Conservation (phyloP, 2,329 filamentous ascomycete genomes). For the Helotiales sp. region DNA sequence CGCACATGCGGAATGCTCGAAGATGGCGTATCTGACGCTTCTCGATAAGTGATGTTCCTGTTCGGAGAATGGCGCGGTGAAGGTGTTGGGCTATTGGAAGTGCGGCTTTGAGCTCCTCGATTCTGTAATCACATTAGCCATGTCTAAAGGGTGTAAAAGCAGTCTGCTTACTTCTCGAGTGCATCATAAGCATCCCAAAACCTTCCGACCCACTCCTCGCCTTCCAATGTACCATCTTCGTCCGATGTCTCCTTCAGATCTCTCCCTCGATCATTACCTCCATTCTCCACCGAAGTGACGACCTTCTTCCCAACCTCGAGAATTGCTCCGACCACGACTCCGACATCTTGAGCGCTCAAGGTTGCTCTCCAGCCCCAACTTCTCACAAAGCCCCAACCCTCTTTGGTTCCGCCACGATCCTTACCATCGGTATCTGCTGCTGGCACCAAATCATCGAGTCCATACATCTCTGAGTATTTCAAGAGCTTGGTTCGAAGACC, state of each 20-base stretch:
- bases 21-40: constrained; percentile 94
- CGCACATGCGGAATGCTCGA: constrained; percentile 88
- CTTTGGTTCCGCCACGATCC: constrained; percentile 71
- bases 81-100: constrained; percentile 85
- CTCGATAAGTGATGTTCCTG: constrained; percentile 85
- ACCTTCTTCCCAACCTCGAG: constrained; percentile 77
- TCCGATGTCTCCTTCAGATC: constrained; percentile 47
- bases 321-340: constrained; percentile 88
- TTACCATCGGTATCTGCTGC: constrained; percentile 69
- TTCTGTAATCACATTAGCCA: constrained; percentile 49
- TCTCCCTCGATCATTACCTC: constrained; percentile 35
- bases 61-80: constrained; percentile 89
- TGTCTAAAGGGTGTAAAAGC: background rate
- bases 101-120: constrained; percentile 73
- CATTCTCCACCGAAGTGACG: constrained; percentile 28
- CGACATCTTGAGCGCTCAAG: constrained; percentile 88
- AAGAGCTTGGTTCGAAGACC: constrained; percentile 81
- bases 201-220: constrained; percentile 64
- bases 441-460: constrained; percentile 89
- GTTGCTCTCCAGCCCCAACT: constrained; percentile 98
- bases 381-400: constrained; percentile 95
- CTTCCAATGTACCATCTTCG: constrained; percentile 46
- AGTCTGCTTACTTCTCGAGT: constrained; percentile 58
- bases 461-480: constrained; percentile 90
- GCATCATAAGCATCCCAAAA: constrained; percentile 76